Evolutionary conservation across 495 filamentous ascomycete genomes (phyloP).

Genomic region (Eremomyces bilateralis): DNA sequence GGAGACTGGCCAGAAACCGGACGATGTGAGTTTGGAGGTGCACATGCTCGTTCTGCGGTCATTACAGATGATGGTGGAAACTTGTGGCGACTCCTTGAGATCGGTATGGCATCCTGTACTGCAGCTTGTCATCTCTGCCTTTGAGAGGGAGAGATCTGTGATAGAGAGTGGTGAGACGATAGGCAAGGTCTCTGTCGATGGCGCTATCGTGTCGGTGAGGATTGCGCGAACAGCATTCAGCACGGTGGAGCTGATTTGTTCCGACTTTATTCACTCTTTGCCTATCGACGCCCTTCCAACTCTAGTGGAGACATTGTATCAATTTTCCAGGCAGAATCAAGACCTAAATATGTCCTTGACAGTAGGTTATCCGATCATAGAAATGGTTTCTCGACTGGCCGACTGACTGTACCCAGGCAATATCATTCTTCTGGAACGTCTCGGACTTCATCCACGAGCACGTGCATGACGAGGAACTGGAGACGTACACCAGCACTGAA

Average conservation of each 20-base stretch:
- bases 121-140: too few relatives aligned
- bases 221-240: slow-evolving; percentile 70
- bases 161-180: too few relatives aligned
- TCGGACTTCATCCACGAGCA: slow-evolving; percentile 56
- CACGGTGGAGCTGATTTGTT: slow-evolving; percentile 78
- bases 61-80: too few relatives aligned
- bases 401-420: slow-evolving; percentile 27
- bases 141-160: too few relatives aligned
- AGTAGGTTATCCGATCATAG: too few relatives aligned
- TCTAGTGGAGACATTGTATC: slow-evolving; percentile 70
- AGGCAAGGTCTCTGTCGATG: too few relatives aligned
- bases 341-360: slow-evolving; percentile 93
- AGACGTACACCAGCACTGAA: background rate
- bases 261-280: slow-evolving; percentile 68
- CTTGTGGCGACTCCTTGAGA: too few relatives aligned
- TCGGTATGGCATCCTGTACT: too few relatives aligned
- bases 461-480: slow-evolving; percentile 13
- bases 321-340: slow-evolving; percentile 67
- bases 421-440: slow-evolving; percentile 86
- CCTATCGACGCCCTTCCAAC: slow-evolving; percentile 59
- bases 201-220: slow-evolving; percentile 38
- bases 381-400: too few relatives aligned
- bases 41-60: too few relatives aligned
- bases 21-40: too few relatives aligned
- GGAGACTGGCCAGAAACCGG: too few relatives aligned